Base-by-base conservation (phyloP, 495 filamentous ascomycete species). In the Hypoxylon lienhwacheense region DNA sequence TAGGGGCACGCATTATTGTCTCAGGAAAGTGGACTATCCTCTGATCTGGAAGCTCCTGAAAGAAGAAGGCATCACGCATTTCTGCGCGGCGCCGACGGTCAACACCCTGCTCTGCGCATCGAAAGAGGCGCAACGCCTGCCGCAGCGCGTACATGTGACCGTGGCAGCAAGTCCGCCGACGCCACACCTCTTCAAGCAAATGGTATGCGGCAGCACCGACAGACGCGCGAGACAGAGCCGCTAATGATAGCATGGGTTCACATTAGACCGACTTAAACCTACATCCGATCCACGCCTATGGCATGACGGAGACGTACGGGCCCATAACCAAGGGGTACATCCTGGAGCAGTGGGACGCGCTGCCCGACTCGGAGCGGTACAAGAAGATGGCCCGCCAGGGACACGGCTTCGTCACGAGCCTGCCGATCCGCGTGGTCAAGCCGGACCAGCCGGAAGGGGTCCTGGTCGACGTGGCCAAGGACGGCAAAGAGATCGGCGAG, bases 71-170 rank as follows among this genome's bases (percentile, higher is more conserved):
- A 85, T 97, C 47, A 97, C 90, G 4, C 93, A 98, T 71, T 97
- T 91, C 77, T 92, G 90, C 64, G 93, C 93, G 4, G 93, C 93
- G 4, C 93, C 93, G 10, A 98, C 93, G 2, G 93, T 98, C 35
- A 97, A 97, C 70, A 98, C 91, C 0, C 73, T 97, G 1, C 82
- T 98, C 5, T 97, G 93, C 69, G 84, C 84, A 24, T 78, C 85
- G 0, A 71, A 79, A 29, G 81, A 88, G 61, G 93, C 93, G 2
- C 81, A 79, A 52, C 72, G 56, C 39, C 75, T 97, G 3, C 77
- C 84, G 1, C 69, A 81, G 5, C 84, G 84, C 2, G 90, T 97
- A 31, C 80, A 84, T 1, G 93, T 97, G 17, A 97, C 90, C 1
- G 95, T 98, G 14, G 93, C 93, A 24, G 93, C 93, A 2, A 88